These are phyloP conservation scores for Ensete glaucum DNA, from an alignment of 176 grass and related monocot genomes.

Conservation along the genomic window DNA sequence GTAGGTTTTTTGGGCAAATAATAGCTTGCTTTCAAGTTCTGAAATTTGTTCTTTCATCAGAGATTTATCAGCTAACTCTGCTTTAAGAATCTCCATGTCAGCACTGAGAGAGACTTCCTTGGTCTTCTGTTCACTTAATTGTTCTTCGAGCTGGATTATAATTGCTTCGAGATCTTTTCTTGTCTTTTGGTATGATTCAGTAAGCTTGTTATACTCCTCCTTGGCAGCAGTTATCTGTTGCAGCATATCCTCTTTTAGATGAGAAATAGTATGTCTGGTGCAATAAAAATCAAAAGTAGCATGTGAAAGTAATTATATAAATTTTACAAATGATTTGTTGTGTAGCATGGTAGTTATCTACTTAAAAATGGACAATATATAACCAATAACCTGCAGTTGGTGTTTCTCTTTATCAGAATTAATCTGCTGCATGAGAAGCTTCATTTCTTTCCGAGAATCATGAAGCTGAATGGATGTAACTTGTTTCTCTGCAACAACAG, in stretches of 20 bases:
- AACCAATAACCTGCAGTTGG: conserved; percentile 59
- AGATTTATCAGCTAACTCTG: conserved; percentile 40
- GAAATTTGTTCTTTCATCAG: conserved; percentile 68
- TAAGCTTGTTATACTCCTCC: conserved; percentile 55
- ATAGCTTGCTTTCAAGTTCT: conserved; percentile 63
- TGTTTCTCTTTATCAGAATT: conserved; percentile 36
- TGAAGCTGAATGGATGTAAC: conserved; percentile 9
- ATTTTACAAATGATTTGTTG: neutral
- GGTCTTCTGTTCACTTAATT: conserved; percentile 36
- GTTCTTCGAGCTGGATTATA: conserved; percentile 53
- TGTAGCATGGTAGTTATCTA: neutral
- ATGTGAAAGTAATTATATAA: conserved; percentile 8
- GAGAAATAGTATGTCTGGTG: neutral
- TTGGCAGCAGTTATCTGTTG: conserved; percentile 40
- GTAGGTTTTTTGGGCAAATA: conserved; percentile 63
- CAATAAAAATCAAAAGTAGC: conserved; percentile 1
- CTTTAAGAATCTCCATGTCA: conserved; percentile 14
- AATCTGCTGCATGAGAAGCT: conserved; percentile 10
- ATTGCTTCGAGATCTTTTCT: conserved; percentile 59
- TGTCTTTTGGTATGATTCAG: conserved; percentile 44
- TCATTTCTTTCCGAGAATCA: conserved; percentile 8
- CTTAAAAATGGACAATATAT: neutral
- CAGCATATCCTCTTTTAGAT: conserved; percentile 11
- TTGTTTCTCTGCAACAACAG: conserved; percentile 1
- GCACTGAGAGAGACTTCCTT: conserved; percentile 3